Evolutionary conservation across 805 yeast species (phyloP), one percentile per base, ranked within the genome.

Genomic region (Schizosaccharomyces lindneri): DNA sequence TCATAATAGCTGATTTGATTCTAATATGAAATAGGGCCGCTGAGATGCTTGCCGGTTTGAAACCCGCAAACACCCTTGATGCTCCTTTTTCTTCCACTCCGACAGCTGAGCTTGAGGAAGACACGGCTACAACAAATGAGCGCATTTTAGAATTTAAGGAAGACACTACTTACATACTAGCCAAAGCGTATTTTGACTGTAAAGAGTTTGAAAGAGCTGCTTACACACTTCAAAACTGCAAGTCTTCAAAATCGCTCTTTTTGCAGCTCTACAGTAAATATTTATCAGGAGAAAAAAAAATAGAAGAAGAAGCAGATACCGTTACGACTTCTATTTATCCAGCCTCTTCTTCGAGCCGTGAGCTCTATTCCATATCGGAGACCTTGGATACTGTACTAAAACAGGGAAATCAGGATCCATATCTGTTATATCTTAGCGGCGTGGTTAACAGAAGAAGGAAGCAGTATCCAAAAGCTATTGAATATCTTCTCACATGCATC

Each of bases 151-250:
- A 63, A 5, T 55, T 62, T 31, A 55, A 62, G 7, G 68, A 60
- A 81, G 81, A 62, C 67, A 70, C 60, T 76, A 78, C 73, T 63
- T 72, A 84, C 32, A 65, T 79, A 17, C 73, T 87, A 32, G 96
- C 90, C 0, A 79, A 81, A 62, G 70, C 85, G 0, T 82, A 85
- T 68, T 87, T 90, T 74, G 84, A 81, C 67, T 81, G 87, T 67
- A 82, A 84, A 66, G 97, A 93, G 71, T 90, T 83, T 68, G 90
- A 83, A 63, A 73, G 97, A 32, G 85, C 89, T 62, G 80, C 84
- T 4, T 74, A 75, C 65, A 76, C 76, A 15, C 72, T 93, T 63
- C 75, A 75, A 62, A 75, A 75, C 17, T 79, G 83, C 61, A 69
- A 66, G 24, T 75, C 81, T 61, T 74, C 81, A 0, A 75, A 76